Evolutionary conservation across 768 basidiomycete genomes (phyloP).

Genomic region (Coprinellus micaceus): DNA sequence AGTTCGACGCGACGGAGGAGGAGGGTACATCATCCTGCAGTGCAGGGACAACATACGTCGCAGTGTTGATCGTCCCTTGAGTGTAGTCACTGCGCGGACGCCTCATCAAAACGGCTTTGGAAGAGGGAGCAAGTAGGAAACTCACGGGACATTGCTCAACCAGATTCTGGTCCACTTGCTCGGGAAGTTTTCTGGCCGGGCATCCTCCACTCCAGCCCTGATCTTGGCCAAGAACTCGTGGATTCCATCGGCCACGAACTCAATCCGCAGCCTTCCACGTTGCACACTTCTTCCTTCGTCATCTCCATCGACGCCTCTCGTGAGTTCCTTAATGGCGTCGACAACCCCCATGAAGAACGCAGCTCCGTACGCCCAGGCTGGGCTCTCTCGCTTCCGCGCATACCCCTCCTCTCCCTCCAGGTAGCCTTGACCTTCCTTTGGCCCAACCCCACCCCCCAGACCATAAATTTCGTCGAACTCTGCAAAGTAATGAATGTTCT

Average conservation of each 20-base stretch:
- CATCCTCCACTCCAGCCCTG: constrained; percentile 19
- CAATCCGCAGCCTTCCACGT: constrained; percentile 21
- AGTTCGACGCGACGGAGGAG: constrained; percentile 26
- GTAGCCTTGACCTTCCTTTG: neutral
- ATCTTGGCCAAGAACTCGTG: constrained; percentile 28
- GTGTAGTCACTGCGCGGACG: constrained; percentile 25
- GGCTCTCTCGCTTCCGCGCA: constrained; percentile 15
- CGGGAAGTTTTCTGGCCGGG: constrained; percentile 25
- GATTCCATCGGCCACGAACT: constrained; percentile 29
- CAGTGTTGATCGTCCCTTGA: constrained; percentile 26
- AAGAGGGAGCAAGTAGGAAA: neutral
- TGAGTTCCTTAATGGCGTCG: constrained; percentile 20
- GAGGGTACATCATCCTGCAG: constrained; percentile 18
- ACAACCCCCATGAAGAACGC: constrained; percentile 27
- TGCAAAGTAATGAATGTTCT: constrained; percentile 16
- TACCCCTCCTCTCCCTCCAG: constrained; percentile 4
- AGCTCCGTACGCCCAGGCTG: constrained; percentile 20
- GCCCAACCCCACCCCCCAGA: constrained; percentile 1
- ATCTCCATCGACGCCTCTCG: neutral
- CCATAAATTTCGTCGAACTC: constrained; percentile 18
- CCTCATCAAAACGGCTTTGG: neutral
- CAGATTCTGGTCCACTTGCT: constrained; percentile 30
- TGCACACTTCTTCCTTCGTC: neutral
- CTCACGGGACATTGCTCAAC: constrained; percentile 33
- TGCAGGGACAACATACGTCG: constrained; percentile 23